Base-by-base conservation (phyloP, 768 basidiomycete species). In the Boletus vermiculosoides region DNA sequence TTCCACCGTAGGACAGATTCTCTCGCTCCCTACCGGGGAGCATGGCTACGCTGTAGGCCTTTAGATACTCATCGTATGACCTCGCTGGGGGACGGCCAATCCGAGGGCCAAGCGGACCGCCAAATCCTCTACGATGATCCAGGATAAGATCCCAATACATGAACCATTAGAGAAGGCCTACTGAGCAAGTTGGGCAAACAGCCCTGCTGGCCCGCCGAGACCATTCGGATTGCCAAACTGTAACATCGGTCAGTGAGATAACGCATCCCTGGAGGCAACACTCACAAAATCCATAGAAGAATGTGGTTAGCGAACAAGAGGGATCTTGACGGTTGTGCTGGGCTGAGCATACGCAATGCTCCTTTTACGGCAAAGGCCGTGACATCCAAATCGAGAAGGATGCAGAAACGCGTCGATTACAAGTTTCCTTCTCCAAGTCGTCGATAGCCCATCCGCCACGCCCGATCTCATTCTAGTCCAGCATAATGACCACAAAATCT, bases 1-100 rank as follows among this genome's bases (percentile, higher is more conserved):
- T 98, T 70, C 97, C 97, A 61, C 97, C 97, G 65, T 95, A 98
- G 54, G 93, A 92, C 31, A 99, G 74, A 70, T 98, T 97, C 59
- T 92, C 85, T 74, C 93, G 80, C 73, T 93, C 88, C 61, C 82
- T 80, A 31, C 92, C 87, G 1, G 88, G 88, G 52, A 97, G 85
- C 87, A 98, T 94, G 20, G 93, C 94, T 51, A 95, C 90, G 62
- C 93, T 95, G 69, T 95, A 96, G 2, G 95, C 97, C 69, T 90
- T 94, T 64, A 94, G 80, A 75, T 96, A 94, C 64, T 96, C 92
- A 66, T 95, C 89, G 67, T 92, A 98, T 0, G 90, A 79, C 60
- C 86, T 81, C 15, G 91, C 81, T 56, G 85, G 81, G 5, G 83
- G 63, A 9, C 81, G 77, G 16, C 80, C 78, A 45, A 76, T 62